A percentile compares a stretch with the other conserved stretches of the same genome.
Evolutionary conservation across 331 rosid species (phyloP).

Genomic region (Saraca asoca): DNA sequence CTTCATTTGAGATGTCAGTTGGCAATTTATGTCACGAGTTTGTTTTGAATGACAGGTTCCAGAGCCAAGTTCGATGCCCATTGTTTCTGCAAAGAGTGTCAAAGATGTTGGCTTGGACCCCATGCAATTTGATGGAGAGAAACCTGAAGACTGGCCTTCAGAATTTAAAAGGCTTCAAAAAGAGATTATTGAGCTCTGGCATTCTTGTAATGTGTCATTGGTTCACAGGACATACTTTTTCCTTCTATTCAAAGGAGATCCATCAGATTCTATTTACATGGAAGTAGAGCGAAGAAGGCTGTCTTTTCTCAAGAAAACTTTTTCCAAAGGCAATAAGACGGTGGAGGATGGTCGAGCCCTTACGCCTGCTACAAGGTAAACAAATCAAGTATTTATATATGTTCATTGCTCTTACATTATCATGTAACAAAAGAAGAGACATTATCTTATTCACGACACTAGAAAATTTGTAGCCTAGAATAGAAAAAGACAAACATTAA

Average conservation of each 20-base stretch:
- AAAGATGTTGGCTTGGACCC: conserved; percentile 86
- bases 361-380: conserved; percentile 66
- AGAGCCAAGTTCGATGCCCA: conserved; percentile 38
- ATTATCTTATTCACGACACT: too few relatives aligned
- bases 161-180: conserved; percentile 78
- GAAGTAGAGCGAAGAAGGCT: conserved; percentile 87
- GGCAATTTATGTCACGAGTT: conserved; percentile 20
- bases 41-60: conserved; percentile 46
- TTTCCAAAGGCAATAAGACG: conserved; percentile 53
- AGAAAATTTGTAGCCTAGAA: too few relatives aligned
- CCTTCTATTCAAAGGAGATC: conserved; percentile 83
- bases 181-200: conserved; percentile 83
- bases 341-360: conserved; percentile 62
- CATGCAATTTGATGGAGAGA: conserved; percentile 54
- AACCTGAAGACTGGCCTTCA: conserved; percentile 65
- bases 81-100: conserved; percentile 45
- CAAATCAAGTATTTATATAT: neutral
- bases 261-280: conserved; percentile 78
- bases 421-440: neutral
- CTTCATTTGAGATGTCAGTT: conserved; percentile 22
- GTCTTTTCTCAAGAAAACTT: conserved; percentile 67
- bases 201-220: conserved; percentile 81
- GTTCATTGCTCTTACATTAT: neutral
- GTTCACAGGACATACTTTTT: conserved; percentile 95
- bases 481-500: too few relatives aligned